These are phyloP conservation scores for Biscogniauxia marginata DNA, from an alignment of 2,329 filamentous ascomycete genomes.

Conservation along the genomic window DNA sequence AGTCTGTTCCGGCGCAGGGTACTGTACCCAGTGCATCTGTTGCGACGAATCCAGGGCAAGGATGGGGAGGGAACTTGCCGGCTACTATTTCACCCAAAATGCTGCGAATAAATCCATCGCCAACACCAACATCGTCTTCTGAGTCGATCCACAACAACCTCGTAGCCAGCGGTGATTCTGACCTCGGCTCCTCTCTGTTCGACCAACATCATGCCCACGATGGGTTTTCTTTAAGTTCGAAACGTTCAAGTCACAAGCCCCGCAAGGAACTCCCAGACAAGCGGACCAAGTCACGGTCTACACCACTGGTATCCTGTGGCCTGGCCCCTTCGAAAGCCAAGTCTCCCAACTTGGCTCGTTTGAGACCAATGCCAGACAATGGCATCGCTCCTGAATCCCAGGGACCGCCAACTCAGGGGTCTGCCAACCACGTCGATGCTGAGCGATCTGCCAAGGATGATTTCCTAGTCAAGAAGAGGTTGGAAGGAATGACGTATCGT, in stretches of 20 bases:
- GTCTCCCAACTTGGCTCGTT: neutral
- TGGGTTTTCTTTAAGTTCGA: slow-evolving; percentile 8
- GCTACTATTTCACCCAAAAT: slow-evolving; percentile 31
- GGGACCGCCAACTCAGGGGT: neutral
- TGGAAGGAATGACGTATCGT: slow-evolving; percentile 60
- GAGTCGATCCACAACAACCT: slow-evolving; percentile 23
- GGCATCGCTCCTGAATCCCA: slow-evolving; percentile 1
- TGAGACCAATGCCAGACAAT: slow-evolving; percentile 7
- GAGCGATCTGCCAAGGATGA: slow-evolving; percentile 41
- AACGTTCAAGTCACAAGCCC: slow-evolving; percentile 15
- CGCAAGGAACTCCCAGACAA: slow-evolving; percentile 28
- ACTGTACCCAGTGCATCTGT: no score
- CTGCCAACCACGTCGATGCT: slow-evolving; percentile 4
- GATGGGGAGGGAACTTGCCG: slow-evolving; percentile 18
- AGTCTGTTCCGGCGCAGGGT: slow-evolving; percentile 10
- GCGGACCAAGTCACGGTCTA: slow-evolving; percentile 18
- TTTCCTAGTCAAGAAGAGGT: slow-evolving; percentile 54
- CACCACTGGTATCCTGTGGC: slow-evolving; percentile 1
- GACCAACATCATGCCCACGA: slow-evolving; percentile 13
- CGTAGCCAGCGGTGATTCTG: slow-evolving; percentile 16
- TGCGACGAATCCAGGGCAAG: slow-evolving; percentile 3
- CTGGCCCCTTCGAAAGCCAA: neutral
- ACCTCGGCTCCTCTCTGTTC: slow-evolving; percentile 14
- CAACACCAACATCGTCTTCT: slow-evolving; percentile 28
- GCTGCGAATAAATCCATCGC: slow-evolving; percentile 30